Evolutionary conservation across 148 eudicot genomes (phyloP).

Genomic region (Rhododendron kiyosumense): DNA sequence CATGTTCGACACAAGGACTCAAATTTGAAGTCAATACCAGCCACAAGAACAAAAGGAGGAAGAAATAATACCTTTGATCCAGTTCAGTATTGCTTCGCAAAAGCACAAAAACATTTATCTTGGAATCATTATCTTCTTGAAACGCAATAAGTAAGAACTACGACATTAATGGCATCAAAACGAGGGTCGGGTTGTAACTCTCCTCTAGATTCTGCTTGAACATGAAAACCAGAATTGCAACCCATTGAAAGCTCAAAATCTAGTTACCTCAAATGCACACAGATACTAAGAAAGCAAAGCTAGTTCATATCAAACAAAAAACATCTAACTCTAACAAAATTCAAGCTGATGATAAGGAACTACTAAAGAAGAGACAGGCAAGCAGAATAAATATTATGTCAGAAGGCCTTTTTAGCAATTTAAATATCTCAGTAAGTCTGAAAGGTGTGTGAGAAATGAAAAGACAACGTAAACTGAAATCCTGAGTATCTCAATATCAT

Average conservation of each 20-base stretch:
- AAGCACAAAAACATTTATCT: slow-evolving; percentile 47
- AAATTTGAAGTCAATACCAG: background rate
- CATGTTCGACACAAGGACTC: background rate
- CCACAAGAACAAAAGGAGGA: background rate
- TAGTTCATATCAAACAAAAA: background rate
- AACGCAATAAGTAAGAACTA: slow-evolving; percentile 57
- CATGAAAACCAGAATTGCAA: slow-evolving; percentile 34
- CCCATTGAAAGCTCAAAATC: slow-evolving; percentile 1
- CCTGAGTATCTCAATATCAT: background rate
- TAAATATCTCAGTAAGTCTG: background rate
- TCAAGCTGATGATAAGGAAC: background rate
- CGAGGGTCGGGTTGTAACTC: slow-evolving; percentile 85
- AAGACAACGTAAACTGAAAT: background rate
- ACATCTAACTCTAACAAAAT: background rate
- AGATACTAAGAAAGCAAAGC: background rate
- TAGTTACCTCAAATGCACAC: background rate
- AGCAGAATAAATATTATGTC: background rate
- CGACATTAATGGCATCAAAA: slow-evolving; percentile 69
- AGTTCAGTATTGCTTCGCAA: slow-evolving; percentile 35
- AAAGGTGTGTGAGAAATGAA: background rate
- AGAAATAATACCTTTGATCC: slow-evolving; percentile 32
- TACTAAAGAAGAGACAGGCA: background rate
- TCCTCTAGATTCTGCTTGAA: slow-evolving; percentile 83
- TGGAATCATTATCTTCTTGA: slow-evolving; percentile 57
- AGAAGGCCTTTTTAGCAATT: background rate